Conservation (phyloP, 2,329 filamentous ascomycete genomes). For the Fusarium nanum region DNA sequence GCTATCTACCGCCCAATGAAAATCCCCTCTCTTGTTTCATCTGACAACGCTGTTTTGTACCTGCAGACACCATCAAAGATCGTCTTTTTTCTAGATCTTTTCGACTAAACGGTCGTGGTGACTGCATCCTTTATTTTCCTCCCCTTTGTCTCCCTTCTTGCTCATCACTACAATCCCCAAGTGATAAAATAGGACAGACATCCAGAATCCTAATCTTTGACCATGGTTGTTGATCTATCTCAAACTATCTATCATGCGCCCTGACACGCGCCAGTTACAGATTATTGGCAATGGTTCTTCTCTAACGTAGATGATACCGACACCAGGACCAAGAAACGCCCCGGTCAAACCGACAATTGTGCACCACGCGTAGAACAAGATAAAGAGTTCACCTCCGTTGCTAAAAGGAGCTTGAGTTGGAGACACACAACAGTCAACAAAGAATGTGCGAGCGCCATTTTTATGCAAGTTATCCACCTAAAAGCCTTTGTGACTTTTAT, state of each 20-base stretch:
- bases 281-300: background rate
- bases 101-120: background rate
- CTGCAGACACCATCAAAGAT: conserved; percentile 15
- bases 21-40: conserved; percentile 36
- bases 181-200: background rate
- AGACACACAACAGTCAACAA: conserved; percentile 31
- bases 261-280: background rate
- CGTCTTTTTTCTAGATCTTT: conserved; percentile 20
- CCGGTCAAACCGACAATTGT: background rate
- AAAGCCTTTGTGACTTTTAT: conserved; percentile 25
- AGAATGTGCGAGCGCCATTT: conserved; percentile 25
- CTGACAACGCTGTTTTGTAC: conserved; percentile 12
- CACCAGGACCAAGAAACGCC: conserved; percentile 2
- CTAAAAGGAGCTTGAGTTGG: background rate
- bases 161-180: background rate
- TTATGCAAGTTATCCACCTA: conserved; percentile 25
- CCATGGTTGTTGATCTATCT: background rate
- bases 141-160: conserved; percentile 6
- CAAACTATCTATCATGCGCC: background rate
- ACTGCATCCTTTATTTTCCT: background rate
- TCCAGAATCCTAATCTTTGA: background rate
- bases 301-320: conserved; percentile 22
- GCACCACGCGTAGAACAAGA: background rate
- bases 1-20: conserved; percentile 22
- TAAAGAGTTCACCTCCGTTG: background rate